These are phyloP conservation scores for Sicyos edulis DNA, from an alignment of 306 rosid genomes.

Conservation along the genomic window DNA sequence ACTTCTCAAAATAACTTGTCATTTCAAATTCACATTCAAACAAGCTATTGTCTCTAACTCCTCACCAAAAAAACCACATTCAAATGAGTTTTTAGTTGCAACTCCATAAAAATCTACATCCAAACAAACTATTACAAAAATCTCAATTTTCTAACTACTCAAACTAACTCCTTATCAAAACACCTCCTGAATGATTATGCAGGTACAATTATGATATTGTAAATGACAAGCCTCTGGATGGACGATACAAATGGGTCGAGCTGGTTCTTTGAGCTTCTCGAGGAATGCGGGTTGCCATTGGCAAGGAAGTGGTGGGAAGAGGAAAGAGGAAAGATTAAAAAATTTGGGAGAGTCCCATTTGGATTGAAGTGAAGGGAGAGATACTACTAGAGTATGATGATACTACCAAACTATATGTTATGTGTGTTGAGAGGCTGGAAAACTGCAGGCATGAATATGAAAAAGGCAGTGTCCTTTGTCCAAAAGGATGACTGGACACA, in stretches of 20 bases:
- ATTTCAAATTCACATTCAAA: no score
- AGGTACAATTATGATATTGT: slow-evolving; percentile 84
- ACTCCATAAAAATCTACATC: no score
- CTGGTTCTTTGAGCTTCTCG: slow-evolving; percentile 38
- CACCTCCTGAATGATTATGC: slow-evolving; percentile 29
- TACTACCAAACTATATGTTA: not conserved
- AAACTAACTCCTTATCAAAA: no score
- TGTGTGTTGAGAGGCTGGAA: slow-evolving; percentile 12
- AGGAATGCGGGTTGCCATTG: not conserved
- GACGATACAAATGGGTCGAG: slow-evolving; percentile 79
- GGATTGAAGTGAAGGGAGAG: slow-evolving; percentile 1
- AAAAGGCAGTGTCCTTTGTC: slow-evolving; percentile 13
- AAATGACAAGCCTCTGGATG: slow-evolving; percentile 62
- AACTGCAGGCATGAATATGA: not conserved
- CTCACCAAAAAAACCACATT: no score
- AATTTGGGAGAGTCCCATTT: slow-evolving; percentile 10
- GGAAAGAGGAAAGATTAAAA: not conserved
- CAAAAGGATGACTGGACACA: slow-evolving; percentile 5
- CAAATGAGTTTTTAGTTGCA: no score
- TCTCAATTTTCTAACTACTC: no score
- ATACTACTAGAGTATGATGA: not conserved
- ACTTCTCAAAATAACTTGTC: no score
- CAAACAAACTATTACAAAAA: no score
- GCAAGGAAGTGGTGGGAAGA: not conserved
- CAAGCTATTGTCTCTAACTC: no score